Conservation (phyloP, 2,329 filamentous ascomycete species). For the Neoascochyta sp. region DNA sequence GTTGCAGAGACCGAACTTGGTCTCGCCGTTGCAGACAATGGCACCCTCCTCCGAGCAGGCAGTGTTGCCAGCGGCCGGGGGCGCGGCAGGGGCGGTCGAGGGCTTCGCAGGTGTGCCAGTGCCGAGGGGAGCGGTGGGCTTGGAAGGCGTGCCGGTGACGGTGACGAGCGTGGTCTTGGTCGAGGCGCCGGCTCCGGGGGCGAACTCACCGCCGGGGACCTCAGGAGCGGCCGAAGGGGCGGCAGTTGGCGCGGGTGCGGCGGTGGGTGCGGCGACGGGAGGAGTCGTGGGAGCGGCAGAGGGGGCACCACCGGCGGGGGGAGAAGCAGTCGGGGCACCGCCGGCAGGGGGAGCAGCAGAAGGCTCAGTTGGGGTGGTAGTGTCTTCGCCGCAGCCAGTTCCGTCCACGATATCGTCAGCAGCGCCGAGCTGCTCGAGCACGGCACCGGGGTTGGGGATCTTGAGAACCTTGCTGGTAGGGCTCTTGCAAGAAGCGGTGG, state of each 20-base stretch:
- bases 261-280: slow-evolving; percentile 4
- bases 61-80: slow-evolving; percentile 2
- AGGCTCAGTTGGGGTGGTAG: slow-evolving; percentile 13
- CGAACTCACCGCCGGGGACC: slow-evolving; percentile 30
- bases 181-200: slow-evolving; percentile 27
- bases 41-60: slow-evolving; percentile 36
- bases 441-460: slow-evolving; percentile 64
- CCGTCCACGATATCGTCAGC: slow-evolving; percentile 14
- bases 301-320: slow-evolving; percentile 19
- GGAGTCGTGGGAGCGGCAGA: slow-evolving; percentile 17
- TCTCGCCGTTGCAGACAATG: slow-evolving; percentile 40
- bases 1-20: slow-evolving; percentile 44
- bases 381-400: slow-evolving; percentile 19
- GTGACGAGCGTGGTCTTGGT: slow-evolving; percentile 31
- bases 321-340: slow-evolving; percentile 11
- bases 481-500: slow-evolving; percentile 50
- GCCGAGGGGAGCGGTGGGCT: slow-evolving; percentile 10
- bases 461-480: slow-evolving; percentile 52
- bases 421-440: slow-evolving; percentile 45
- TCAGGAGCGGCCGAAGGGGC: slow-evolving; percentile 11
- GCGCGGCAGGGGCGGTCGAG: slow-evolving; percentile 2
- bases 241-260: slow-evolving; percentile 2
- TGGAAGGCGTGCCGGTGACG: slow-evolving; percentile 17
- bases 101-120: slow-evolving; percentile 9
- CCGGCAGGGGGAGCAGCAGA: slow-evolving; percentile 8